Percentiles rank a stretch among this genome's conserved stretches.
Conservation (phyloP, 2,329 filamentous ascomycete species). For the Epichloe gansuensis region DNA sequence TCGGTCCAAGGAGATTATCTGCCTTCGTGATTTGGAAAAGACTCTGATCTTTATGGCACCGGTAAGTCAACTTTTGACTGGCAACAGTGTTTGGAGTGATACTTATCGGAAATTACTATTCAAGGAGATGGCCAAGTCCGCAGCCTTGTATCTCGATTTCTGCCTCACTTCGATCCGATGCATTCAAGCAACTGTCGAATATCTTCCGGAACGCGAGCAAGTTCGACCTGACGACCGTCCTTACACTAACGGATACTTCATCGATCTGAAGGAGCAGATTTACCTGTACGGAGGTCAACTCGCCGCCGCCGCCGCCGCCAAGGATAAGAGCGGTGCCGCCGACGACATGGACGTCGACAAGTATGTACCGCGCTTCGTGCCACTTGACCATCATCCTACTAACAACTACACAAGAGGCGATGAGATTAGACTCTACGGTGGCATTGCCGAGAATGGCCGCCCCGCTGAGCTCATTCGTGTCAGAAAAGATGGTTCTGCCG, state of each 20-base stretch:
- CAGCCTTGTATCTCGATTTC: slow-evolving; percentile 67
- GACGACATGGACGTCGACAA: slow-evolving; percentile 45
- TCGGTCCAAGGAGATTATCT: slow-evolving; percentile 72
- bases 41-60: slow-evolving; percentile 81
- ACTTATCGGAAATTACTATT: slow-evolving; percentile 56
- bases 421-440: slow-evolving; percentile 68
- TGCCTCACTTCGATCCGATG: slow-evolving; percentile 83
- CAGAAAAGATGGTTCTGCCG: slow-evolving; percentile 64
- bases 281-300: slow-evolving; percentile 79
- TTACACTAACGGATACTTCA: slow-evolving; percentile 92
- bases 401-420: slow-evolving; percentile 33
- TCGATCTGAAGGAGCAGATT: slow-evolving; percentile 91
- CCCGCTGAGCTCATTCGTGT: slow-evolving; percentile 75
- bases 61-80: slow-evolving; percentile 61
- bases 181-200: slow-evolving; percentile 78
- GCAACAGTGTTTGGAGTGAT: slow-evolving; percentile 45
- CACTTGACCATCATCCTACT: slow-evolving; percentile 15
- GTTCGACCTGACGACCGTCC: slow-evolving; percentile 72
- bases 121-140: slow-evolving; percentile 67
- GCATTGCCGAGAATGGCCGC: slow-evolving; percentile 67
- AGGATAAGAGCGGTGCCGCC: slow-evolving; percentile 49
- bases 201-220: slow-evolving; percentile 76
- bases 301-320: slow-evolving; percentile 57
- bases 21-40: slow-evolving; percentile 88
- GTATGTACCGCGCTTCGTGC: slow-evolving; percentile 31